Evolutionary conservation across 257 asterid genomes (phyloP).

Genomic region (Solanum sparsipilum): DNA sequence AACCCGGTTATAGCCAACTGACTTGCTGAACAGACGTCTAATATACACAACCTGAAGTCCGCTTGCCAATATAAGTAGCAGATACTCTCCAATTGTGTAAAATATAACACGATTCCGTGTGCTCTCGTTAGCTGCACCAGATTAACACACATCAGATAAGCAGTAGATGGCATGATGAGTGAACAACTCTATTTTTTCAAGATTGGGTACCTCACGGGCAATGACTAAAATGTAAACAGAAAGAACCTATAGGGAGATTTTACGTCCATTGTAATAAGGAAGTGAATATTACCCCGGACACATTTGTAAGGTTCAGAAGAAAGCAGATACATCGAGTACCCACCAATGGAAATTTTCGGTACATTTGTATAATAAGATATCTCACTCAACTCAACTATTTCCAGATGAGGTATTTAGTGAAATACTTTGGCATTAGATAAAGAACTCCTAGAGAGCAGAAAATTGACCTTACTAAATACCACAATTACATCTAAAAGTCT

Average conservation of each 20-base stretch:
- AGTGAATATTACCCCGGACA: neutral
- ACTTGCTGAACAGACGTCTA: conserved; percentile 64
- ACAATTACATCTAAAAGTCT: neutral
- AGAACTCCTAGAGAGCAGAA: neutral
- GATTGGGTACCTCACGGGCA: neutral
- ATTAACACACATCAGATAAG: neutral
- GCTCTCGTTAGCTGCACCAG: conserved; percentile 73
- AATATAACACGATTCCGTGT: conserved; percentile 68
- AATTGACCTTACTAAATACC: neutral
- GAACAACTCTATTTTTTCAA: neutral
- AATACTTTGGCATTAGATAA: neutral
- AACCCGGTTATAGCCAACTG: conserved; percentile 63
- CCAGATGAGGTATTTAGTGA: neutral
- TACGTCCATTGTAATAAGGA: neutral
- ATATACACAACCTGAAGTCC: conserved; percentile 64
- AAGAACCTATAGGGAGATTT: neutral
- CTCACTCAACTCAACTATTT: neutral
- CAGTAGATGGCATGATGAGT: neutral
- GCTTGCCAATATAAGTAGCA: conserved; percentile 46
- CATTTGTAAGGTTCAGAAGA: neutral
- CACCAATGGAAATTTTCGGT: neutral
- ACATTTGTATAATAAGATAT: neutral
- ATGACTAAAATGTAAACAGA: neutral
- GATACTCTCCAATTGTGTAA: conserved; percentile 77
- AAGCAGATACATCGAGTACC: neutral